These are phyloP conservation scores for Candida sanyiensis DNA, from an alignment of 805 yeast genomes.

Conservation along the genomic window DNA sequence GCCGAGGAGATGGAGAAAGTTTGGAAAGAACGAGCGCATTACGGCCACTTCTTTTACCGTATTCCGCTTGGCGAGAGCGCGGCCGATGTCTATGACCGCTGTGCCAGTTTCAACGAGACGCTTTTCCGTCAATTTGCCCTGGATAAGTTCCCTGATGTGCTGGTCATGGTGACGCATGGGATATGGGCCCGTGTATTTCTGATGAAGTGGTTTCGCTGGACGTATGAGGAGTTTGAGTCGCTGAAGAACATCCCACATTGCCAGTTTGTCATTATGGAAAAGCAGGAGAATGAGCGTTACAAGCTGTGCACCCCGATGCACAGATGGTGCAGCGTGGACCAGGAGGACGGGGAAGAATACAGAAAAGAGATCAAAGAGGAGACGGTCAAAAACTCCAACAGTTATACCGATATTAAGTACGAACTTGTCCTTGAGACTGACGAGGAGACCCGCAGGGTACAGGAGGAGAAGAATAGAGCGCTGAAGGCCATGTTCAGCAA, in stretches of 20 bases:
- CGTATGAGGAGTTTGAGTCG: conserved; percentile 81
- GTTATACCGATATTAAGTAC: conserved; percentile 20
- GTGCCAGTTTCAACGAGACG: conserved; percentile 86
- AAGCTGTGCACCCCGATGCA: conserved; percentile 52
- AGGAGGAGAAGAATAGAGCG: conserved; percentile 37
- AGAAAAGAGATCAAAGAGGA: conserved; percentile 21
- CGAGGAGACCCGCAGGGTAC: conserved; percentile 26
- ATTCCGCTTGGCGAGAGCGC: conserved; percentile 95
- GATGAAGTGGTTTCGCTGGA: conserved; percentile 94
- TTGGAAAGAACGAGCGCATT: conserved; percentile 79
- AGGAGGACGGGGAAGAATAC: conserved; percentile 11
- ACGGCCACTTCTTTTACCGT: conserved; percentile 84
- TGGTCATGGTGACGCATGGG: conserved; percentile 87
- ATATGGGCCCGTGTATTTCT: conserved; percentile 90
- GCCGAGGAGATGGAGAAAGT: conserved; percentile 72
- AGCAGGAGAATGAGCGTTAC: conserved; percentile 46
- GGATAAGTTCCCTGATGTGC: conserved; percentile 68
- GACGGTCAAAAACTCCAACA: conserved; percentile 21
- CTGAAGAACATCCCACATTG: conserved; percentile 83
- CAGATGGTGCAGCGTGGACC: conserved; percentile 62
- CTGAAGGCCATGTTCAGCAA: conserved; percentile 36
- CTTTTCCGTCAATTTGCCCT: conserved; percentile 71
- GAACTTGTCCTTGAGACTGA: conserved; percentile 9
- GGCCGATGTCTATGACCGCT: conserved; percentile 90
- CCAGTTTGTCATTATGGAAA: conserved; percentile 73